Evolutionary conservation across 225 moss, liverwort and hornwort genomes (phyloP).

Genomic region (Bryum argenteum): DNA sequence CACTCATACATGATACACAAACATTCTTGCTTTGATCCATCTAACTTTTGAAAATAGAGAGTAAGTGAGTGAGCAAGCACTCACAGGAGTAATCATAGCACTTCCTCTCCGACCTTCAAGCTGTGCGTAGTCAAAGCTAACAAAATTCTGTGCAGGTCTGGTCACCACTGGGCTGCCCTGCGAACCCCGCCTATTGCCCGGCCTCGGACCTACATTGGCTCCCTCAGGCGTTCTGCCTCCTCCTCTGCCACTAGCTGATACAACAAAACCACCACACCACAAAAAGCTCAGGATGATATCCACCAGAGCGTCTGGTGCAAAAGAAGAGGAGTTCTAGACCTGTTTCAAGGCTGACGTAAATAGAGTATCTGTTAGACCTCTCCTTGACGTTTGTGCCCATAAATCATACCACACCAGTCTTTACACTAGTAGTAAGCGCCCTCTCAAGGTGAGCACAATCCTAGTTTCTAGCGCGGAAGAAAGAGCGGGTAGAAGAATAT

Average conservation of each 20-base stretch:
- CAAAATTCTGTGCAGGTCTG: conserved; percentile 39
- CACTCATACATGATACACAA: not conserved
- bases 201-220: conserved; percentile 31
- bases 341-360: too few relatives aligned
- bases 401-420: too few relatives aligned
- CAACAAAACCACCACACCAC: conserved; percentile 27
- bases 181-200: conserved; percentile 35
- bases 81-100: conserved; percentile 33
- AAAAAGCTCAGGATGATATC: conserved; percentile 25
- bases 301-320: too few relatives aligned
- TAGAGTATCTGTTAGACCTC: too few relatives aligned
- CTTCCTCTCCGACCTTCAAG: conserved; percentile 27
- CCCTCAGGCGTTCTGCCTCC: conserved; percentile 43
- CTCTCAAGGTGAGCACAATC: too few relatives aligned
- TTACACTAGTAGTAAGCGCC: too few relatives aligned
- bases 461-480: not conserved
- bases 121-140: conserved; percentile 47
- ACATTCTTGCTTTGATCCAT: conserved; percentile 4
- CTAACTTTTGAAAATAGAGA: conserved; percentile 8
- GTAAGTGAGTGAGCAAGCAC: conserved; percentile 24
- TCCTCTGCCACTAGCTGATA: conserved; percentile 46
- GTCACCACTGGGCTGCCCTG: conserved; percentile 21
- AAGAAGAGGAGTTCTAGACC: too few relatives aligned
- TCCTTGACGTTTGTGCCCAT: too few relatives aligned
- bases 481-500: conserved; percentile 16